A percentile compares a stretch with the other conserved stretches of the same genome.
phyloP scores from a whole-genome alignment of 495 filamentous ascomycete genomes.

The Lepraria neglecta region DNA sequence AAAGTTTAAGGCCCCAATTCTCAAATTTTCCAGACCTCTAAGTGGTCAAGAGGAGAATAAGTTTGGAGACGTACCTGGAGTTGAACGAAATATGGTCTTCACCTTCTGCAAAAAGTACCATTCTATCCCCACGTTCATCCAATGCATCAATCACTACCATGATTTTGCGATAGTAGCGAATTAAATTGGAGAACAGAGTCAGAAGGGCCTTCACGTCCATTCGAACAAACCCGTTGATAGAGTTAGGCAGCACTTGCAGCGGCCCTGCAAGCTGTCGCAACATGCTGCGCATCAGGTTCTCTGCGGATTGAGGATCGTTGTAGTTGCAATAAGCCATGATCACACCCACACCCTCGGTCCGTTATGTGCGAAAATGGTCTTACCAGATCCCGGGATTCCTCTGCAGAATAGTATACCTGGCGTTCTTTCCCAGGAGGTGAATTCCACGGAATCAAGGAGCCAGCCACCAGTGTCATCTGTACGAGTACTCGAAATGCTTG shows the following conservation, averaged over 20 bases:
- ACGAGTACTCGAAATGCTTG: not conserved
- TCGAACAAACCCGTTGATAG: not conserved
- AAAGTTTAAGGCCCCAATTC: too few relatives aligned
- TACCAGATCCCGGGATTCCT: conserved; percentile 4
- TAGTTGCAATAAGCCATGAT: not conserved
- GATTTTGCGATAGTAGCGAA: not conserved
- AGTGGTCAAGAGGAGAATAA: too few relatives aligned
- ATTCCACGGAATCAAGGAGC: not conserved
- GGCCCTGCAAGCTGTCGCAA: not conserved
- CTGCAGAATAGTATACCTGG: not conserved
- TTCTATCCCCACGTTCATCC: conserved; percentile 2
- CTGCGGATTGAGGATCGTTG: not conserved
- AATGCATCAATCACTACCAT: not conserved
- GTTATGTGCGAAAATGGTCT: not conserved
- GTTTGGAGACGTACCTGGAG: not conserved
- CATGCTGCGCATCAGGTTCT: not conserved
- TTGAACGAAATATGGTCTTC: not conserved
- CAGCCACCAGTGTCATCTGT: not conserved
- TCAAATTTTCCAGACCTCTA: too few relatives aligned
- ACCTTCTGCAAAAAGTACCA: not conserved
- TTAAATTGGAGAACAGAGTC: too few relatives aligned
- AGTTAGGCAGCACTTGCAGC: not conserved
- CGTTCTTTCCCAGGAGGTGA: not conserved
- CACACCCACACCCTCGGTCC: not conserved
- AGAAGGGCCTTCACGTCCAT: not conserved